Evolutionary conservation across 345 rosid genomes (phyloP), one percentile per base, ranked within the genome.

Genomic region (Trapa bicornis): DNA sequence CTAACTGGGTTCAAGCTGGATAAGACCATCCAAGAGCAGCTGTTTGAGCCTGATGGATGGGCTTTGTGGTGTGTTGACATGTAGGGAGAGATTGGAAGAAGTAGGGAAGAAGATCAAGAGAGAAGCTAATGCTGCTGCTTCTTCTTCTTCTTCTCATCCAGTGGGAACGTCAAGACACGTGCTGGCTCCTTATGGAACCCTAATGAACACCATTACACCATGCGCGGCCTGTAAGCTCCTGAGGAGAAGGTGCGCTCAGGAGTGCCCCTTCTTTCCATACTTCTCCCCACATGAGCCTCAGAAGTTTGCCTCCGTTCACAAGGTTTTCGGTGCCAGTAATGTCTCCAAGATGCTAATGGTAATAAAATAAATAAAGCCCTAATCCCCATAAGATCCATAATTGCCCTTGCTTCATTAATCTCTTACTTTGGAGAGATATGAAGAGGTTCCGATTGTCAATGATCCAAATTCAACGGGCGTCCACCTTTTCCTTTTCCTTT

Each of bases 161-260:
- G 81, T 85, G 85, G 87, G 95, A 84, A 84, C 96, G 29, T 22
- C 29, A 79, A 84, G 96, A 74, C 91, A 86, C 74, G 84, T 87
- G 91, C 70, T 85, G 64, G 83, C 85, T 74, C 87, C 89, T 80
- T 83, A 82, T 6, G 96, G 94, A 79, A 81, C 84, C 71, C 86
- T 93, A 67, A 22, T 22, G 29, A 93, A 93, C 45, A 90, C 94
- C 32, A 81, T 83, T 17, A 90, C 97, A 66, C 98, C 98, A 37
- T 93, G 98, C 65, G 98, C 98, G 8, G 97, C 98, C 68, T 93
- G 98, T 66, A 93, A 93, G 81, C 96, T 93, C 66, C 68, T 93
- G 78, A 76, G 98, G 60, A 80, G 98, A 32, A 80, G 98, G 67
- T 93, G 98, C 67, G 94, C 98, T 10, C 96, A 90, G 71, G 98